phyloP scores from a whole-genome alignment of 129 eudicot species.

The Artemisia annua region DNA sequence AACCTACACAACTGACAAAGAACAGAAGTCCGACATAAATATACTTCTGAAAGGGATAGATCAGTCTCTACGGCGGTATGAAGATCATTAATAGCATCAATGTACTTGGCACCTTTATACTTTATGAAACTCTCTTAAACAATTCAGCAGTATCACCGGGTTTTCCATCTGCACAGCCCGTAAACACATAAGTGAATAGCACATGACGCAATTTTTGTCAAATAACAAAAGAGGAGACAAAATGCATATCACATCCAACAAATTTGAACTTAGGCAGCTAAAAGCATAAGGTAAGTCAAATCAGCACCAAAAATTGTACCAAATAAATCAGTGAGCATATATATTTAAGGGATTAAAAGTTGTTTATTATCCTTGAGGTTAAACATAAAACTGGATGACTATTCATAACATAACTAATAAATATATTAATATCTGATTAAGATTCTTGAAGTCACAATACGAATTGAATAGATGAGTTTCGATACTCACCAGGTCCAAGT shows the following conservation, averaged over 20 bases:
- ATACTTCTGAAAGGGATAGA: constrained; percentile 85
- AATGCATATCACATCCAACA: background rate
- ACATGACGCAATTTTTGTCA: background rate
- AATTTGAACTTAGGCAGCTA: background rate
- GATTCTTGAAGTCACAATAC: too few species aligned
- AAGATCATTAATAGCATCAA: constrained; percentile 85
- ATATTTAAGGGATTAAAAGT: too few species aligned
- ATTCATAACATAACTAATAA: too few species aligned
- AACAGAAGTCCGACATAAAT: constrained; percentile 62
- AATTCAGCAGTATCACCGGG: constrained; percentile 62
- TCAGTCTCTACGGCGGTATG: constrained; percentile 90
- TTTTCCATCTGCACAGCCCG: constrained; percentile 58
- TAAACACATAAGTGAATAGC: background rate
- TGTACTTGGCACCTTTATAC: constrained; percentile 76
- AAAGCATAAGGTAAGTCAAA: background rate
- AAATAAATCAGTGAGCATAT: too few species aligned
- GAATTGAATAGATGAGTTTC: too few species aligned
- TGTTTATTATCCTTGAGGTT: too few species aligned
- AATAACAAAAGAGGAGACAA: constrained; percentile 3
- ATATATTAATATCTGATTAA: too few species aligned
- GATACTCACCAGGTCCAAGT: too few species aligned
- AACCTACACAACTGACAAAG: constrained; percentile 89
- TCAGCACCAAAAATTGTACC: too few species aligned
- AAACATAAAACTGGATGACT: too few species aligned
- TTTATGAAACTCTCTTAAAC: constrained; percentile 72